Evolutionary conservation across 176 grass and related monocot genomes (phyloP), one percentile per base, ranked within the genome.

Genomic region (Hyparrhenia diplandra): DNA sequence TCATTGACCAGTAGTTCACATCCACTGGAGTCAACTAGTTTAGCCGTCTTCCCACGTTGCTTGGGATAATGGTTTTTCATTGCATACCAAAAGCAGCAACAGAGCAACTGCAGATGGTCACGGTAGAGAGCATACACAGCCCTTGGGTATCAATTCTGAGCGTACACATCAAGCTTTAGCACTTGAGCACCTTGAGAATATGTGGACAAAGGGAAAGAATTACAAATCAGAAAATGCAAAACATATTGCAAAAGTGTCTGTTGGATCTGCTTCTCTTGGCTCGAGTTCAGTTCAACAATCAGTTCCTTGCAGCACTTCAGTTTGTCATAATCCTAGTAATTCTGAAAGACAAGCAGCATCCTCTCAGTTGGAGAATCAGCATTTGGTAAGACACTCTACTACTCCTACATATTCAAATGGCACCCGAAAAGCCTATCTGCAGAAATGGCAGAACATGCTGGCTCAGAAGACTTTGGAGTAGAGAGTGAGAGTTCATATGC

Each of bases 201-300:
- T 99, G 78, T 99, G 97, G 97, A 85, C 97, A 67, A 99, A 87
- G 91, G 97, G 93, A 78, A 93, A 87, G 81, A 89, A 95, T 79
- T 99, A 99, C 77, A 96, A 89, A 89, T 83, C 76, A 77, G 82
- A 89, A 80, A 83, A 86, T 54, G 61, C 70, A 83, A 75, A 89
- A 67, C 80, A 80, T 79, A 74, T 36, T 69, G n/a, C 32, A 18
- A 93, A 80, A 80, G 51, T 64, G 69, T 69, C 85, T 65, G 58
- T 59, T 14, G 63, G 70, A 69, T 83, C 76, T 76, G 61, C 58
- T 23, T 84, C 80, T 82, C 6, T 82, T 63, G 67, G 69, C 37
- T 79, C 67, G 1, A 65, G 24, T 71, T 51, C 74, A 25, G 40
- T 64, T 65, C 81, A 92, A 67, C 83, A 75, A 25, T 77, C 90